Evolutionary conservation across 108 stramenopile species (phyloP).

Genomic region (Parmales sp.): DNA sequence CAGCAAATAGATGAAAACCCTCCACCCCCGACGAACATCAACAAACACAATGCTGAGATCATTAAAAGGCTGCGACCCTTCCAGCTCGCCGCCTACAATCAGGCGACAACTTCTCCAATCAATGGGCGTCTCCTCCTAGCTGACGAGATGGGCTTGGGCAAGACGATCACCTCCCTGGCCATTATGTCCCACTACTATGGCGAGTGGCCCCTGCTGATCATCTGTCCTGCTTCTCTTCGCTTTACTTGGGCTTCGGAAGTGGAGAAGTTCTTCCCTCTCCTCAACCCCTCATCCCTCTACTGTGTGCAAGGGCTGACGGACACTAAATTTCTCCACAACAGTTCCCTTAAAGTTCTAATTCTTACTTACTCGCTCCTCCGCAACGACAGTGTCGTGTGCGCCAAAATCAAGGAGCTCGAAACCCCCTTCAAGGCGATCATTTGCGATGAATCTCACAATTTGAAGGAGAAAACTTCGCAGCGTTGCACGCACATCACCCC

Average conservation of each 20-base stretch:
- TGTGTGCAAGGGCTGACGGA: slow-evolving; percentile 51
- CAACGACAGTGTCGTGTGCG: slow-evolving; percentile 34
- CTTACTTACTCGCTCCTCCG: slow-evolving; percentile 57
- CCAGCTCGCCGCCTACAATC: too few species aligned
- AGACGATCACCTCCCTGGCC: slow-evolving; percentile 71
- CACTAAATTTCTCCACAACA: slow-evolving; percentile 31
- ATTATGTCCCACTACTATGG: slow-evolving; percentile 48
- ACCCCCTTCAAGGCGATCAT: slow-evolving; percentile 60
- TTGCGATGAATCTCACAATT: slow-evolving; percentile 81
- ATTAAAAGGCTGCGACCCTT: too few species aligned
- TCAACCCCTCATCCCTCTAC: slow-evolving; percentile 35
- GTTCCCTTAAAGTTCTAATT: slow-evolving; percentile 45
- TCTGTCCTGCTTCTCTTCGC: slow-evolving; percentile 69
- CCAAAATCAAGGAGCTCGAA: slow-evolving; percentile 14
- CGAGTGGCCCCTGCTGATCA: slow-evolving; percentile 79
- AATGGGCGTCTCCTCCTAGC: slow-evolving; percentile 66
- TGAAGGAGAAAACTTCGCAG: slow-evolving; percentile 57
- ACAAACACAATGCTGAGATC: too few species aligned
- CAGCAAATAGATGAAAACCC: too few species aligned
- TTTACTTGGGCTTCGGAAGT: slow-evolving; percentile 85
- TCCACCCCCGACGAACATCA: too few species aligned
- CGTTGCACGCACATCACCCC: slow-evolving; percentile 67
- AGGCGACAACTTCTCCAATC: too few species aligned
- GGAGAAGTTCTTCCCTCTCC: slow-evolving; percentile 61
- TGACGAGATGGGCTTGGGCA: slow-evolving; percentile 89